Percentiles rank a stretch among this genome's conserved stretches.
phyloP scores from a whole-genome alignment of 768 basidiomycete genomes.

The Cubamyces lactineus region DNA sequence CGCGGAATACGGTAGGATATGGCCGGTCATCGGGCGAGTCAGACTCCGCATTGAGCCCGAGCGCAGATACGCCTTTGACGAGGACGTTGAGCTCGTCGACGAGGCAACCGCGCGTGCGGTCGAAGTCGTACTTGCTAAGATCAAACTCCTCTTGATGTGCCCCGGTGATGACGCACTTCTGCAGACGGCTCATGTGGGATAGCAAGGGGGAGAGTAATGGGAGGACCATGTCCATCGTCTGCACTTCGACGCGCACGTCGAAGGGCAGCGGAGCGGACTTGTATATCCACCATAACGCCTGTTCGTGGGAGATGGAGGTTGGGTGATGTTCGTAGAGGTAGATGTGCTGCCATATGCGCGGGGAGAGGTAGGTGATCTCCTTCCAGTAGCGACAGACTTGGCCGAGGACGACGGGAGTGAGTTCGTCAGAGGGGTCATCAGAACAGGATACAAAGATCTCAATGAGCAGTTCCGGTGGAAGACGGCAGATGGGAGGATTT shows the following conservation, averaged over 20 bases:
- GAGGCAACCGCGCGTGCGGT: slow-evolving; percentile 18
- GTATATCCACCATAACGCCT: slow-evolving; percentile 57
- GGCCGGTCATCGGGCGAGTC: slow-evolving; percentile 21
- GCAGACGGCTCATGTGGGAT: slow-evolving; percentile 60
- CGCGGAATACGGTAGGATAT: slow-evolving; percentile 13
- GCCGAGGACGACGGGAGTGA: slow-evolving; percentile 52
- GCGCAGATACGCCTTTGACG: slow-evolving; percentile 25
- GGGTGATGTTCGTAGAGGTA: slow-evolving; percentile 49
- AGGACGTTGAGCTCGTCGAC: slow-evolving; percentile 31
- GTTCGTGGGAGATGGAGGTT: slow-evolving; percentile 44
- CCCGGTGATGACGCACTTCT: slow-evolving; percentile 47
- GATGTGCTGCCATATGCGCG: slow-evolving; percentile 64
- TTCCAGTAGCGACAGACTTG: slow-evolving; percentile 65
- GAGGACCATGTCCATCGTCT: slow-evolving; percentile 54
- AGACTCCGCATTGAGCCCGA: slow-evolving; percentile 19
- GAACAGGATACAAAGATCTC: slow-evolving; percentile 52
- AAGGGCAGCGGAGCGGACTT: slow-evolving; percentile 58
- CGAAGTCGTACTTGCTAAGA: slow-evolving; percentile 34
- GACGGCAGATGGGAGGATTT: slow-evolving; percentile 10
- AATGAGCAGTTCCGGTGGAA: slow-evolving; percentile 29
- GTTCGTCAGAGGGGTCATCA: slow-evolving; percentile 41
- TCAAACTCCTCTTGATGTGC: slow-evolving; percentile 37
- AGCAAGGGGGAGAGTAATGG: slow-evolving; percentile 68
- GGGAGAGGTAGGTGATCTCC: slow-evolving; percentile 53
- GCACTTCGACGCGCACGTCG: slow-evolving; percentile 57